These are phyloP conservation scores for Acer yangbiense DNA, from an alignment of 345 rosid genomes.

Conservation along the genomic window DNA sequence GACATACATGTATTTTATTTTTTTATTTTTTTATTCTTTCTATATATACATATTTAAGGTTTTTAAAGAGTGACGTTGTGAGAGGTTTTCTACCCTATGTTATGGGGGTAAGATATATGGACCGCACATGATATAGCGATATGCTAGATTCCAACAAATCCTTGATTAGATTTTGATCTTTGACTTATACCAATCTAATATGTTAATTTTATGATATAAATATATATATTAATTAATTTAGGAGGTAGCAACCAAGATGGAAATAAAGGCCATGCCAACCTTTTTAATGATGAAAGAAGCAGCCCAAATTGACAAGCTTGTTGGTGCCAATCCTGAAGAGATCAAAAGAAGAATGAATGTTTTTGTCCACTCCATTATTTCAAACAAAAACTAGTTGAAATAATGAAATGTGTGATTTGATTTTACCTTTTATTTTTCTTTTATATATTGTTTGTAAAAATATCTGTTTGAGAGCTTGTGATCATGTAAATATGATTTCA, in stretches of 20 bases:
- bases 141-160: too few relatives aligned
- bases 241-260: slow-evolving; percentile 43
- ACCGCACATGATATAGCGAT: too few relatives aligned
- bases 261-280: slow-evolving; percentile 56
- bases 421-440: not conserved
- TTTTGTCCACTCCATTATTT: slow-evolving; percentile 8
- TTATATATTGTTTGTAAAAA: not conserved
- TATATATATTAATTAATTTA: not conserved
- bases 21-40: too few relatives aligned
- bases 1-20: too few relatives aligned
- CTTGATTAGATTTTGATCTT: too few relatives aligned
- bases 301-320: slow-evolving; percentile 36
- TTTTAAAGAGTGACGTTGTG: too few relatives aligned
- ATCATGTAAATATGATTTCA: not conserved
- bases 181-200: not conserved
- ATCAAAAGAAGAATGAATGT: slow-evolving; percentile 29
- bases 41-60: too few relatives aligned
- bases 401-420: not conserved
- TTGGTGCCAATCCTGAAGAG: slow-evolving; percentile 49
- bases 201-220: too few relatives aligned
- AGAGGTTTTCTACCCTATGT: too few relatives aligned
- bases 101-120: too few relatives aligned
- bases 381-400: not conserved
- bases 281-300: slow-evolving; percentile 44
- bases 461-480: not conserved